Evolutionary conservation across 2,329 filamentous ascomycete species (phyloP).

Genomic region (Penicillium polonicum): DNA sequence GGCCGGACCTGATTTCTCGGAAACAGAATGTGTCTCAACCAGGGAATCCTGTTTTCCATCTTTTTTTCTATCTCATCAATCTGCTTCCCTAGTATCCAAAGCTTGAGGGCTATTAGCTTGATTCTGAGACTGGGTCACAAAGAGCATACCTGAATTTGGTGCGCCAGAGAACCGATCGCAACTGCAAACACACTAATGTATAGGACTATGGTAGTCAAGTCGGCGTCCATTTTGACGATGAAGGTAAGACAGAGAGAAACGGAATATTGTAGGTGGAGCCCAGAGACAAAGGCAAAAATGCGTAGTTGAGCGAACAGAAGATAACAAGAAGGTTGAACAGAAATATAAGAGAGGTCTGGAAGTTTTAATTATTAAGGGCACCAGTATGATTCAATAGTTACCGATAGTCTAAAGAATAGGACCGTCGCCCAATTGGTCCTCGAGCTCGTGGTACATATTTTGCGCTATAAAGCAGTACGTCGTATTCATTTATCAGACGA

Average conservation of each 20-base stretch:
- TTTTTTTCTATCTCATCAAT: background rate
- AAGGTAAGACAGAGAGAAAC: background rate
- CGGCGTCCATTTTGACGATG: background rate
- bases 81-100: background rate
- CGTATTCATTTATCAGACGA: no score
- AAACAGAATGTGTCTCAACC: no score
- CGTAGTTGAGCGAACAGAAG: background rate
- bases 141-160: background rate
- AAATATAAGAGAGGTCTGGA: background rate
- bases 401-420: background rate
- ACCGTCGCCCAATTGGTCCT: no score
- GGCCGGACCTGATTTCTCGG: no score
- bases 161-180: background rate
- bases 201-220: background rate
- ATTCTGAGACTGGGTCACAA: background rate
- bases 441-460: no score
- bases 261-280: background rate
- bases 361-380: background rate
- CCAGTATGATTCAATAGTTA: background rate
- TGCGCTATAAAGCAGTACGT: no score
- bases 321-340: no score
- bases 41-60: conserved; percentile 11
- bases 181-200: background rate
- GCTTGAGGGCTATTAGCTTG: background rate
- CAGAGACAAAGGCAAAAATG: background rate